phyloP scores from a whole-genome alignment of 2,329 filamentous ascomycete genomes.

The Colletotrichum sansevieriae region DNA sequence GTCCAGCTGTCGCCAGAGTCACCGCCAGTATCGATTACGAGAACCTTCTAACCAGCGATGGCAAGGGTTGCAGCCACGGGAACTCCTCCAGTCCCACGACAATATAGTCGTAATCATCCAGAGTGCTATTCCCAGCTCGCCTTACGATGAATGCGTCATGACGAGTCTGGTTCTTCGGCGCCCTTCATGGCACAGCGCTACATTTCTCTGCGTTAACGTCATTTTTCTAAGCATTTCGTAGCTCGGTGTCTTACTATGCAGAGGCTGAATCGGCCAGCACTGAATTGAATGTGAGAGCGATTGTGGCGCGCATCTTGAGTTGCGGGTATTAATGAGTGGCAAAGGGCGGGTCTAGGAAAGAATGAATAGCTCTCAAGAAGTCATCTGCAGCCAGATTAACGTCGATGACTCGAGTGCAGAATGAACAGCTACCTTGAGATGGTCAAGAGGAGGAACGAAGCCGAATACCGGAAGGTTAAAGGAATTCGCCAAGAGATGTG shows the following conservation, averaged over 20 bases:
- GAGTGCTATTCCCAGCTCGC: background rate
- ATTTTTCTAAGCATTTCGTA: background rate
- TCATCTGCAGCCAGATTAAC: conserved; percentile 3
- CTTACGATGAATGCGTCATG: conserved; percentile 15
- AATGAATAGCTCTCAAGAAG: conserved; percentile 2
- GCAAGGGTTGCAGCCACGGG: conserved; percentile 68
- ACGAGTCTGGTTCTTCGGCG: background rate
- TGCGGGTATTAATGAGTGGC: conserved; percentile 25
- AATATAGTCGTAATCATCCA: conserved; percentile 65
- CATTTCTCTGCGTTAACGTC: background rate
- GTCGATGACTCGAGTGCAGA: conserved; percentile 14
- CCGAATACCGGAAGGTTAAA: background rate
- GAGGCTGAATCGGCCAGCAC: conserved; percentile 22
- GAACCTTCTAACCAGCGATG: conserved; percentile 65
- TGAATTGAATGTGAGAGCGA: conserved; percentile 12
- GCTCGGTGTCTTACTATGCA: conserved; percentile 4
- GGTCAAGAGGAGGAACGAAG: background rate
- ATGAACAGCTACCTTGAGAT: background rate
- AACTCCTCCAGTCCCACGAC: conserved; percentile 68
- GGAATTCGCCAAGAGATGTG: conserved; percentile 7
- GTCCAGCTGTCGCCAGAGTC: conserved; percentile 57
- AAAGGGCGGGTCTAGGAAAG: conserved; percentile 6
- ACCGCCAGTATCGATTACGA: conserved; percentile 70
- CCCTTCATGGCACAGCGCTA: conserved; percentile 13
- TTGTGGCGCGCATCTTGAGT: conserved; percentile 21